phyloP scores from a whole-genome alignment of 2,329 filamentous ascomycete species.

The Hyphodiscus sp. region DNA sequence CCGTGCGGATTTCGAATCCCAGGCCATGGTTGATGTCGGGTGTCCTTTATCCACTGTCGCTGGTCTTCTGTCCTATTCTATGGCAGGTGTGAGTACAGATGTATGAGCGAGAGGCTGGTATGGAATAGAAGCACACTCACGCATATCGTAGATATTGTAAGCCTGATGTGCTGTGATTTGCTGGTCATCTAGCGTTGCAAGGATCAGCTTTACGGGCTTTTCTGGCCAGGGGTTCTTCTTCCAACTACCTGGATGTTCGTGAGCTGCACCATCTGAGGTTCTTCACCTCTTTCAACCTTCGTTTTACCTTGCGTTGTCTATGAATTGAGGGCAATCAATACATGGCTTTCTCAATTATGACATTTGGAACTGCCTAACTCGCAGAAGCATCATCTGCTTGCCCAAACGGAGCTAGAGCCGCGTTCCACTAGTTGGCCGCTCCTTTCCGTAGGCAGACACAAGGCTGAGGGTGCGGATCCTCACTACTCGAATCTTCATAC shows the following conservation, averaged over 20 bases:
- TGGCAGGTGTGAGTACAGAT: too few species aligned
- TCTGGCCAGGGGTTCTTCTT: background rate
- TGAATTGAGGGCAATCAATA: background rate
- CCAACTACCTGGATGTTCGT: background rate
- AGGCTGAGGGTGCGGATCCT: too few species aligned
- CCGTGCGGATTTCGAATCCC: slow-evolving; percentile 25
- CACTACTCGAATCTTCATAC: too few species aligned
- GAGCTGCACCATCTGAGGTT: background rate
- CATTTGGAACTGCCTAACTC: background rate
- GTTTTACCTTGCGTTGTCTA: background rate
- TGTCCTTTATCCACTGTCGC: too few species aligned
- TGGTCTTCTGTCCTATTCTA: too few species aligned
- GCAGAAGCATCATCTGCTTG: too few species aligned
- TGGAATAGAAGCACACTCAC: too few species aligned
- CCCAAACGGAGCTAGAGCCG: too few species aligned
- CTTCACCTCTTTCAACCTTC: background rate
- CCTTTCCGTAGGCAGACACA: too few species aligned
- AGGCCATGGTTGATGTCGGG: slow-evolving; percentile 18
- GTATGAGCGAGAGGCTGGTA: too few species aligned
- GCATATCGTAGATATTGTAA: too few species aligned
- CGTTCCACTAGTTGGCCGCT: too few species aligned
- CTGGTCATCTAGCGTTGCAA: background rate
- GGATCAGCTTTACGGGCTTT: background rate
- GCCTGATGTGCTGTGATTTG: background rate
- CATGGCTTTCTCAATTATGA: background rate